Percentiles rank a stretch among this genome's conserved stretches.
Conservation (phyloP, 208 protist species). For the Acanthamoeba culbertsoni region DNA sequence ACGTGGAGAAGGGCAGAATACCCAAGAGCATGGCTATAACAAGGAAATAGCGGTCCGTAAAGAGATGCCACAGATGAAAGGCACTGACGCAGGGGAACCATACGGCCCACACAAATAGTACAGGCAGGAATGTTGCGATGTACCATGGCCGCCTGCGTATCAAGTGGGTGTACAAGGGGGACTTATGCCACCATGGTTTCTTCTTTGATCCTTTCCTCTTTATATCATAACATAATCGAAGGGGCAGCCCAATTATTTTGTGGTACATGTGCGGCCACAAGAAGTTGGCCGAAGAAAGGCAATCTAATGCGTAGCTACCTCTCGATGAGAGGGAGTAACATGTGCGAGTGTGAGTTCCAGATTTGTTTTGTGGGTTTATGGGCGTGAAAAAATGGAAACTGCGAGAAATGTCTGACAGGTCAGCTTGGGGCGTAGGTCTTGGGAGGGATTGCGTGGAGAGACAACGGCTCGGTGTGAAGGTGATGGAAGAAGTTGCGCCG, state of each 20-base stretch:
- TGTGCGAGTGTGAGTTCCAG: no score
- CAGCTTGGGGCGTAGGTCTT: background rate
- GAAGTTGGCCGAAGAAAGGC: no score
- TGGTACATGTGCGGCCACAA: no score
- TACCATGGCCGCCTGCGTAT: background rate
- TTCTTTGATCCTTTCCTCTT: background rate
- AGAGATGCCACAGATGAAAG: background rate
- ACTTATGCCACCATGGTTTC: background rate
- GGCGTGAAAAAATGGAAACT: background rate
- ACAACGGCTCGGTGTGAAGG: background rate
- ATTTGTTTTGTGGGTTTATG: no score
- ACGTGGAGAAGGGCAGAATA: background rate
- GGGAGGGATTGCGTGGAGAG: background rate
- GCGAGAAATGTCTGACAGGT: background rate
- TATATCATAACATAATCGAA: background rate
- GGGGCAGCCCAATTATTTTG: background rate
- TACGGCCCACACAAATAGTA: background rate
- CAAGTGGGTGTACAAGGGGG: background rate
- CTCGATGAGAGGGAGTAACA: no score
- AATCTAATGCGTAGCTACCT: no score
- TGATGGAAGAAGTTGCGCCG: background rate
- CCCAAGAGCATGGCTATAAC: slow-evolving; percentile 43
- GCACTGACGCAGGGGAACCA: slow-evolving; percentile 15
- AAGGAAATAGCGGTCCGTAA: background rate
- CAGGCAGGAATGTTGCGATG: slow-evolving; percentile 17